Percentiles rank a stretch among this genome's conserved stretches.
Conservation (phyloP, 371 early-diverging fungal genomes). For the Mucor racemosus region DNA sequence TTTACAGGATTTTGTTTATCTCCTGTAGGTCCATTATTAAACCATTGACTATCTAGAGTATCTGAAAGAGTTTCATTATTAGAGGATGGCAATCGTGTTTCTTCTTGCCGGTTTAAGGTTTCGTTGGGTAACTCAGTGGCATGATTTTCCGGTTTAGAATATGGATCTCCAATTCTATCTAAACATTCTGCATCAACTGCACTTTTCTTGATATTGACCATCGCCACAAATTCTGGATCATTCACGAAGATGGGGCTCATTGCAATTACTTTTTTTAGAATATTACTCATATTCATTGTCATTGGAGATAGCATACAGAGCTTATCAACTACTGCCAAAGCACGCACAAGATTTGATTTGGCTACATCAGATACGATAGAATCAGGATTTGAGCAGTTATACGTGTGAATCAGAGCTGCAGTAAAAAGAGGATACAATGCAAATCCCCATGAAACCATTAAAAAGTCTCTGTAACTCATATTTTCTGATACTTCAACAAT, state of each 20-base stretch:
- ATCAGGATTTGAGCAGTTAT: conserved; percentile 19
- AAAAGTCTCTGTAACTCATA: conserved; percentile 34
- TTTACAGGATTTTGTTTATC: background rate
- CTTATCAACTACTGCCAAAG: conserved; percentile 18
- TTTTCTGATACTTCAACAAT: conserved; percentile 25
- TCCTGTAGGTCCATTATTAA: background rate
- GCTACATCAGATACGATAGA: conserved; percentile 20
- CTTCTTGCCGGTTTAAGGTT: too few relatives aligned
- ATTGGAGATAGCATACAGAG: conserved; percentile 9
- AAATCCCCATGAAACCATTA: conserved; percentile 35
- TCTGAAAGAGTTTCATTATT: background rate
- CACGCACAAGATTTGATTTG: conserved; percentile 22
- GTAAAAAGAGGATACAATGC: conserved; percentile 38
- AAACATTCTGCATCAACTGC: background rate
- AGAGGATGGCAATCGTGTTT: too few relatives aligned
- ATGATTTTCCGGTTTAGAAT: background rate
- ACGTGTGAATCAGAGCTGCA: conserved; percentile 25
- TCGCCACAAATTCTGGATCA: conserved; percentile 9
- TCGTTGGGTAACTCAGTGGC: background rate
- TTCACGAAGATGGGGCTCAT: conserved; percentile 11
- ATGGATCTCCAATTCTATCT: background rate
- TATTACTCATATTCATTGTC: background rate
- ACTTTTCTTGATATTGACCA: background rate
- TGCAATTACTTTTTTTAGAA: conserved; percentile 19
- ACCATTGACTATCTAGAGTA: background rate